phyloP scores from a whole-genome alignment of 345 rosid genomes.

The Citrus hindsii region DNA sequence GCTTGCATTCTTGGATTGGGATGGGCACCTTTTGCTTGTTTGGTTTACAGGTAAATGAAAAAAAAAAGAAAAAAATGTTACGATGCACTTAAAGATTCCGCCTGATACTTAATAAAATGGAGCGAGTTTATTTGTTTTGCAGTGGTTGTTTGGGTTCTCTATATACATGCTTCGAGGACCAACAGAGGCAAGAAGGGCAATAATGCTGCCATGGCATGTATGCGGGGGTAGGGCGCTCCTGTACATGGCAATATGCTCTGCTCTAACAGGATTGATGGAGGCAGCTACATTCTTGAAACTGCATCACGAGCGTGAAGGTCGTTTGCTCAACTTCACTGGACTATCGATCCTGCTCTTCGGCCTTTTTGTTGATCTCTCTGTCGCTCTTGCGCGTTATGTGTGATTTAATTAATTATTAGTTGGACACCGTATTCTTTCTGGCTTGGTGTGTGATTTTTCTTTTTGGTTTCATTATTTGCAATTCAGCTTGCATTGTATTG shows the following conservation, averaged over 20 bases:
- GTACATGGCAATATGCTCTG: constrained; percentile 71
- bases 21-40: constrained; percentile 54
- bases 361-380: constrained; percentile 70
- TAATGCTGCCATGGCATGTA: constrained; percentile 67
- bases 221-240: constrained; percentile 67
- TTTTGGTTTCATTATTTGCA: neutral
- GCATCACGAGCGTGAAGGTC: constrained; percentile 36
- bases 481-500: neutral
- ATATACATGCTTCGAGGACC: constrained; percentile 37
- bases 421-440: neutral
- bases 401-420: constrained; percentile 3
- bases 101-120: neutral
- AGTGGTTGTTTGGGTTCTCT: constrained; percentile 71
- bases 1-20: constrained; percentile 92
- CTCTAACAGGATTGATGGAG: constrained; percentile 76
- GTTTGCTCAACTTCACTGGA: constrained; percentile 67
- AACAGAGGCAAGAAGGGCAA: constrained; percentile 8
- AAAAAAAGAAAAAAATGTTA: neutral
- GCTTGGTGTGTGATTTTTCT: neutral
- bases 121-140: constrained; percentile 6
- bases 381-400: constrained; percentile 64
- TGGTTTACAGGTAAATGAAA: constrained; percentile 51
- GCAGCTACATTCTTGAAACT: constrained; percentile 30
- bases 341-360: constrained; percentile 70
- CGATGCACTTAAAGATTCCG: neutral